These are phyloP conservation scores for Geotrichum siamense DNA, from an alignment of 1,139 yeast species.

Conservation along the genomic window DNA sequence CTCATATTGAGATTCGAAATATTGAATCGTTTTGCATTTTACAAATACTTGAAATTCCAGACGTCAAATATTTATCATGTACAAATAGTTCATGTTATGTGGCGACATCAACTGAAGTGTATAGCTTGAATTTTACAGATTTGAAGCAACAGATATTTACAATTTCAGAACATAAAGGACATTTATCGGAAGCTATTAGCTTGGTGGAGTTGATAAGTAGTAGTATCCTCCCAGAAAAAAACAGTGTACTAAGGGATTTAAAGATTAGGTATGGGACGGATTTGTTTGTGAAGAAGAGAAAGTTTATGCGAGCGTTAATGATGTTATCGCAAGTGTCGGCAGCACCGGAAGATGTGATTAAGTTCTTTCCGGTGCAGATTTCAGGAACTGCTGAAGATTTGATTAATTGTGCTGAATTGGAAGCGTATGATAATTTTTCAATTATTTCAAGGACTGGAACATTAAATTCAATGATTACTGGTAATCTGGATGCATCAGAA, in stretches of 20 bases:
- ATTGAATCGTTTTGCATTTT: constrained; percentile 29
- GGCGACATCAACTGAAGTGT: constrained; percentile 28
- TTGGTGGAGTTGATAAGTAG: constrained; percentile 36
- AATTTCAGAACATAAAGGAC: constrained; percentile 22
- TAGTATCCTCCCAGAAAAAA: constrained; percentile 32
- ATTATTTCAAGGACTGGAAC: constrained; percentile 6
- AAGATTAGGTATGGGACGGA: constrained; percentile 40
- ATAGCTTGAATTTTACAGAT: constrained; percentile 25
- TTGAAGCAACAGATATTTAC: constrained; percentile 32
- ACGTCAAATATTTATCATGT: constrained; percentile 19
- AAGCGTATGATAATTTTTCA: constrained; percentile 1
- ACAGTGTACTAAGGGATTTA: constrained; percentile 39
- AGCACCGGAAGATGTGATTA: constrained; percentile 47
- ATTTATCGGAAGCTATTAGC: constrained; percentile 40
- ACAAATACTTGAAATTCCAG: constrained; percentile 26
- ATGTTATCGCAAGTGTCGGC: constrained; percentile 50
- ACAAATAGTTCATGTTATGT: constrained; percentile 23
- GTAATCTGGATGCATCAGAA: not conserved
- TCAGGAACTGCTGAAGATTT: constrained; percentile 24
- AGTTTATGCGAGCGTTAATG: constrained; percentile 39
- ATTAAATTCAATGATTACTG: not conserved
- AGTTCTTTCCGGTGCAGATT: constrained; percentile 39
- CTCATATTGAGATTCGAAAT: constrained; percentile 29
- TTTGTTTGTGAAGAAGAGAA: constrained; percentile 31
- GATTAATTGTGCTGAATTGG: constrained; percentile 21